Percentiles rank a stretch among this genome's conserved stretches.
phyloP scores from a whole-genome alignment of 306 rosid species.

The Prinsepia uniflora region DNA sequence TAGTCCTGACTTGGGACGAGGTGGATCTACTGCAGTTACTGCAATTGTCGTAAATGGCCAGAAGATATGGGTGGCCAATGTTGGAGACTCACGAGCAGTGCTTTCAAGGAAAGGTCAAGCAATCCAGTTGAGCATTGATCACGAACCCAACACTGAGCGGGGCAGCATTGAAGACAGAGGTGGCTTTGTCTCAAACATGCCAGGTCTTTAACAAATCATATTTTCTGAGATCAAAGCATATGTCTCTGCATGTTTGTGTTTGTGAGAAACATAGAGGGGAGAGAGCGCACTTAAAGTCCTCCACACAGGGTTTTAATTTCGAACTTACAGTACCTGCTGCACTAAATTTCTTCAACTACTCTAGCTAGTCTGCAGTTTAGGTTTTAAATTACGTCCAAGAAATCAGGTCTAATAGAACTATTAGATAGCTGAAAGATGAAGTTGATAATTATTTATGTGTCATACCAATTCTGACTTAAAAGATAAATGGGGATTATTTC shows the following conservation, averaged over 20 bases:
- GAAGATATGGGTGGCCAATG: constrained; percentile 72
- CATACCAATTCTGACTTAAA: too few relatives aligned
- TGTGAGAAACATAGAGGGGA: background rate
- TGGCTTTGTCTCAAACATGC: constrained; percentile 91
- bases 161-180: constrained; percentile 75
- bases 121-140: constrained; percentile 60
- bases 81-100: constrained; percentile 96
- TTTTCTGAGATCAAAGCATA: background rate
- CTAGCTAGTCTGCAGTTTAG: too few relatives aligned
- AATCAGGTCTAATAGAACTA: too few relatives aligned
- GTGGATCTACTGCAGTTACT: constrained; percentile 96
- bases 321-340: too few relatives aligned
- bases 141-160: constrained; percentile 82
- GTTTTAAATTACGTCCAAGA: too few relatives aligned
- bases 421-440: too few relatives aligned
- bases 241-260: background rate
- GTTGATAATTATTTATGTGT: too few relatives aligned
- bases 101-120: constrained; percentile 69
- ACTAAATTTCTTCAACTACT: too few relatives aligned
- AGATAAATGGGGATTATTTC: too few relatives aligned
- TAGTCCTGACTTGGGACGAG: constrained; percentile 90
- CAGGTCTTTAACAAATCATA: constrained; percentile 49
- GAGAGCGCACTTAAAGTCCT: too few relatives aligned
- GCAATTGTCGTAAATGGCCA: constrained; percentile 72
- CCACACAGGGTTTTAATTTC: too few relatives aligned